Evolutionary conservation across 2,329 filamentous ascomycete genomes (phyloP).

Genomic region (Aureobasidium pullulans): DNA sequence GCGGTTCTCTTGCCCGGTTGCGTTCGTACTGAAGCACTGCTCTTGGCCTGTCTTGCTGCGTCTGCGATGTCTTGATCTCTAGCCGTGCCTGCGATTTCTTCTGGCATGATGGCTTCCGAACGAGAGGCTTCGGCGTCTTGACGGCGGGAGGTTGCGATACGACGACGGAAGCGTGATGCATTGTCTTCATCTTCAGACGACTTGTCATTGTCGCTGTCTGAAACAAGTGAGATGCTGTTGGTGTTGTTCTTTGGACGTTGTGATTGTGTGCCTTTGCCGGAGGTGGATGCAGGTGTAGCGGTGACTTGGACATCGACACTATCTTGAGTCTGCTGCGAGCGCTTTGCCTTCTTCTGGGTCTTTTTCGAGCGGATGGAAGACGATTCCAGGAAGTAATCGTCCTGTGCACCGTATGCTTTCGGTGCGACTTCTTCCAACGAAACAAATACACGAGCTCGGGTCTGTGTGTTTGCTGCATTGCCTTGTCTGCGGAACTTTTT

Average conservation of each 20-base stretch:
- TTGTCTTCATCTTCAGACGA: conserved; percentile 15
- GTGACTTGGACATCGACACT: conserved; percentile 6
- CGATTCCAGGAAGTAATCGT: conserved; percentile 64
- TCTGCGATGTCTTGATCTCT: conserved; percentile 12
- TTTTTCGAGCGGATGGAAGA: not conserved
- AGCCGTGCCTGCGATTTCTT: conserved; percentile 16
- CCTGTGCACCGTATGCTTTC: conserved; percentile 66
- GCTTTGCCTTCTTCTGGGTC: conserved; percentile 15
- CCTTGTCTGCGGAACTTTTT: conserved; percentile 65
- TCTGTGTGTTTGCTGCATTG: conserved; percentile 28
- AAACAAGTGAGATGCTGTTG: conserved; percentile 14
- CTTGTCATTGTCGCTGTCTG: conserved; percentile 13
- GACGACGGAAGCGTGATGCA: conserved; percentile 23
- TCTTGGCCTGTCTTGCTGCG: conserved; percentile 8
- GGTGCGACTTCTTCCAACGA: conserved; percentile 62
- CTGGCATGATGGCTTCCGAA: conserved; percentile 14
- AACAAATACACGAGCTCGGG: conserved; percentile 56
- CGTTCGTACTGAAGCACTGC: not conserved
- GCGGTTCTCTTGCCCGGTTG: conserved; percentile 14
- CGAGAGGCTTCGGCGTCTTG: conserved; percentile 21
- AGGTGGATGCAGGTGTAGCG: not conserved
- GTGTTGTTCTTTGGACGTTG: not conserved
- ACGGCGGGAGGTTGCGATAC: conserved; percentile 21
- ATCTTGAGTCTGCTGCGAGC: conserved; percentile 7
- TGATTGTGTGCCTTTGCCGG: not conserved